Percentiles rank a stretch among this genome's conserved stretches.
Conservation (phyloP, 2,329 filamentous ascomycete species). For the Macrophomina tecta region DNA sequence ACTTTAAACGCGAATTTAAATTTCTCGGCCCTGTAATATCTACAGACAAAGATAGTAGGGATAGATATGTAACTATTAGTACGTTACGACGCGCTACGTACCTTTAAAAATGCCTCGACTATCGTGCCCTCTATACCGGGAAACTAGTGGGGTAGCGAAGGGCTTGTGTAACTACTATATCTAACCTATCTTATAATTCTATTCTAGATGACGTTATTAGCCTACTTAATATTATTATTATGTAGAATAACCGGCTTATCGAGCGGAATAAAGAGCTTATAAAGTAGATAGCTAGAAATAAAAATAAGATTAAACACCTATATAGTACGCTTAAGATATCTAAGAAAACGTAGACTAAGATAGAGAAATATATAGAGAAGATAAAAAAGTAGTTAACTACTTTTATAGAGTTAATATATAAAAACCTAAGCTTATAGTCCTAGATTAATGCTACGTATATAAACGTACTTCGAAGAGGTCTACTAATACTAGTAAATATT, state of each 20-base stretch:
- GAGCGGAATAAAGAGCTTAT: conserved; percentile 7
- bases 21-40: not conserved
- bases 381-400: not conserved
- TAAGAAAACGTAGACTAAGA: conserved; percentile 7
- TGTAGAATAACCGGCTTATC: not conserved
- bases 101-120: not conserved
- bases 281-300: not conserved
- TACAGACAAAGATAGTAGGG: not conserved
- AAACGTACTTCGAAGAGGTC: not conserved
- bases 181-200: not conserved
- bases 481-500: not conserved
- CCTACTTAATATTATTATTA: not conserved
- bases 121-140: not conserved
- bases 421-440: not conserved
- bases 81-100: not conserved
- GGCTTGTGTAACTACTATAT: not conserved
- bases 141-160: not conserved
- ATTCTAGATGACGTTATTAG: not conserved
- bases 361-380: conserved; percentile 1
- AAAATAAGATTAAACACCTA: not conserved
- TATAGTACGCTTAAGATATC: not conserved
- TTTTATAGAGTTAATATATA: not conserved
- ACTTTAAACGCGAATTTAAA: too few species aligned
- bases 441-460: not conserved
- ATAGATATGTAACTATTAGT: not conserved